A percentile compares a stretch with the other conserved stretches of the same genome.
These are phyloP conservation scores for Cyclostephanos tholiformis DNA, from an alignment of 108 stramenopile genomes.

Conservation along the genomic window DNA sequence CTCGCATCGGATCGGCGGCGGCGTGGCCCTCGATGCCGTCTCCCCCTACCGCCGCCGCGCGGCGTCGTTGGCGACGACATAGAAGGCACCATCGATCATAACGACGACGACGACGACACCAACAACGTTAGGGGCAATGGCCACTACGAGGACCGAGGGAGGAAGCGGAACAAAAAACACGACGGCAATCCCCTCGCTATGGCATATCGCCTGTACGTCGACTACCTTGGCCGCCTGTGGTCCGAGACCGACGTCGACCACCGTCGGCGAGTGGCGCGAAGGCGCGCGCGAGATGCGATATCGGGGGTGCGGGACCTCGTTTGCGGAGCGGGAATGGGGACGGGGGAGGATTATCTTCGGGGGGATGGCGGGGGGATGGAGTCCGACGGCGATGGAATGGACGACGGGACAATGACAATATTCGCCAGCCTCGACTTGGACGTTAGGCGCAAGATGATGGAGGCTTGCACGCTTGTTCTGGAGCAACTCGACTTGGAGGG, in stretches of 20 bases:
- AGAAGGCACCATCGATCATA: neutral
- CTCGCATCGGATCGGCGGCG: neutral
- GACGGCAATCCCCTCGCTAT: conserved; percentile 23
- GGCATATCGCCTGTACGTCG: conserved; percentile 48
- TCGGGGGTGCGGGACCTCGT: conserved; percentile 38
- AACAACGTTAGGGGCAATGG: neutral
- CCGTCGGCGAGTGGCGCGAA: conserved; percentile 23
- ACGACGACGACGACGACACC: neutral
- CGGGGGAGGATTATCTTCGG: conserved; percentile 24
- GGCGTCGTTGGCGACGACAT: neutral
- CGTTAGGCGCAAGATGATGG: conserved; percentile 26
- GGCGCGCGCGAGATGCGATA: conserved; percentile 39
- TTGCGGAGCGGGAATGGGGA: conserved; percentile 2
- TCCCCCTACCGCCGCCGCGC: neutral
- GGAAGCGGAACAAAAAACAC: too few relatives aligned
- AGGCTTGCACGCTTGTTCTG: conserved; percentile 43
- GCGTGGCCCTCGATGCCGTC: neutral
- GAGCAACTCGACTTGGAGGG: conserved; percentile 19
- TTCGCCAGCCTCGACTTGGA: conserved; percentile 26
- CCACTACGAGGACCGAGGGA: too few relatives aligned
- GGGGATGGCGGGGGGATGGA: neutral
- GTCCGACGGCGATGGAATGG: neutral
- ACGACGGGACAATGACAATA: conserved; percentile 17
- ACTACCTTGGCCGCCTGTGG: conserved; percentile 50
- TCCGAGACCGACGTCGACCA: conserved; percentile 40